Percentiles rank a stretch among this genome's conserved stretches.
Conservation (phyloP, 2,329 filamentous ascomycete genomes). For the Fusarium secorum region DNA sequence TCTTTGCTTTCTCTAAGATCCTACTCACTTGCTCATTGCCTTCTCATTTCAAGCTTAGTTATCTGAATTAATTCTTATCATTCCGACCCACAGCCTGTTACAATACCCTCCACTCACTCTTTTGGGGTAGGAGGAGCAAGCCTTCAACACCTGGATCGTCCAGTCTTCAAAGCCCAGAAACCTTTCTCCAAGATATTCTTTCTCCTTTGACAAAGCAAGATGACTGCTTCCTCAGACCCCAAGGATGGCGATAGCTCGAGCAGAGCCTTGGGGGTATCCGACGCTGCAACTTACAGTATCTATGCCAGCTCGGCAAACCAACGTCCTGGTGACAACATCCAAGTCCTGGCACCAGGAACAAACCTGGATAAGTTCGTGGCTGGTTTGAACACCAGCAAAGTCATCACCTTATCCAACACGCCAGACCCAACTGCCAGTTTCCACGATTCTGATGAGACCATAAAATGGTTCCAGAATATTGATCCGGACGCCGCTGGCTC, state of each 20-base stretch:
- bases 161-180: not conserved
- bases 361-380: not conserved
- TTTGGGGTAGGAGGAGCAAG: not conserved
- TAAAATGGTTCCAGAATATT: not conserved
- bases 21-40: not conserved
- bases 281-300: not conserved
- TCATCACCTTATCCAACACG: not conserved
- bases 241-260: rapidly evolving
- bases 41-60: not conserved
- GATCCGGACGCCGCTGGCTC: not conserved
- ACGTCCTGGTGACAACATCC: not conserved
- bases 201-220: not conserved
- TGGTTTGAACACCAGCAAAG: not conserved
- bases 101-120: rapidly evolving
- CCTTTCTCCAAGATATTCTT: not conserved
- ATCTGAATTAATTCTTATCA: too few species aligned
- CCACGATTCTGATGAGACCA: not conserved
- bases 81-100: not conserved
- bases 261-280: not conserved
- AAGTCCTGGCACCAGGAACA: not conserved
- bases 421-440: not conserved
- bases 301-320: not conserved
- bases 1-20: not conserved
- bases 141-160: not conserved
- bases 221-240: not conserved